Percentiles rank a stretch among this genome's conserved stretches.
phyloP scores from a whole-genome alignment of 768 basidiomycete species.

The Naganishia onofrii region DNA sequence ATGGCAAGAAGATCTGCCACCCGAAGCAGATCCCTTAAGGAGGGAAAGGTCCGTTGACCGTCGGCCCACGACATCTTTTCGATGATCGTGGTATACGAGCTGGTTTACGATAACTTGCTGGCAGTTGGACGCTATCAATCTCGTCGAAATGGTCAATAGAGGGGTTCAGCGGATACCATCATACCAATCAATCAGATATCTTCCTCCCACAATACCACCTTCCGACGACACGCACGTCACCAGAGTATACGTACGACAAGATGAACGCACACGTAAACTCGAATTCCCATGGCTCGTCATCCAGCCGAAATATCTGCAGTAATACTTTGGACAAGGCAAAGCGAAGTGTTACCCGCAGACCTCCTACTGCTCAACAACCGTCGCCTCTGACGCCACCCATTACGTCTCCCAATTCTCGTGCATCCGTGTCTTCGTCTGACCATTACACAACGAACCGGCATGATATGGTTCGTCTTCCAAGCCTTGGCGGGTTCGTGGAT shows the following conservation, averaged over 20 bases:
- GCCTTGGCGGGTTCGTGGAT: too few relatives aligned
- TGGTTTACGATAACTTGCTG: too few relatives aligned
- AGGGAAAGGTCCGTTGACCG: too few relatives aligned
- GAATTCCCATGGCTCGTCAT: neutral
- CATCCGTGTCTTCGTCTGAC: neutral
- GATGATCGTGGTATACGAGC: too few relatives aligned
- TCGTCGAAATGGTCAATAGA: too few relatives aligned
- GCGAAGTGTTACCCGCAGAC: neutral
- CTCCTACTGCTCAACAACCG: neutral
- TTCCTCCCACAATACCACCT: too few relatives aligned
- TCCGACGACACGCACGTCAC: neutral
- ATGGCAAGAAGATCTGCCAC: neutral
- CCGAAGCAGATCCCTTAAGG: neutral
- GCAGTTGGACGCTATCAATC: too few relatives aligned
- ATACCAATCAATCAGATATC: too few relatives aligned
- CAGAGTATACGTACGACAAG: neutral
- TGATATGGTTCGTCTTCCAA: neutral
- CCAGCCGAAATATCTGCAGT: neutral
- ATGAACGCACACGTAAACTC: neutral
- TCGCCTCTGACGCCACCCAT: conserved; percentile 16
- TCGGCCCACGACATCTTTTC: too few relatives aligned
- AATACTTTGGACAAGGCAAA: neutral
- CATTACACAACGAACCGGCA: neutral
- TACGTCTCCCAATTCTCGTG: neutral
- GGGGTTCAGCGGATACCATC: too few relatives aligned